A percentile compares a stretch with the other conserved stretches of the same genome.
Conservation (phyloP, 2,329 filamentous ascomycete genomes). For the Hymenoscyphus salicellus region DNA sequence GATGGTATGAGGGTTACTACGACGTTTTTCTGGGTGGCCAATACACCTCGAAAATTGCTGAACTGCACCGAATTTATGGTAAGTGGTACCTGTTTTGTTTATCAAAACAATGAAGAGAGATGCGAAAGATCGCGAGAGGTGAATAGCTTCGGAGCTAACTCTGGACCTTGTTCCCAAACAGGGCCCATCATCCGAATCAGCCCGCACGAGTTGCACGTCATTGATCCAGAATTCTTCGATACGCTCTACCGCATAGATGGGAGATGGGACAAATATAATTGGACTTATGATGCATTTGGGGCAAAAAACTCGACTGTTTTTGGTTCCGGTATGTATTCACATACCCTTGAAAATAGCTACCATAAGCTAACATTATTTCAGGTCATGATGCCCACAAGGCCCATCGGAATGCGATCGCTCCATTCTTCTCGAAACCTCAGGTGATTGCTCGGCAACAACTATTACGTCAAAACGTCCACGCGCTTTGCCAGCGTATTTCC, state of each 20-base stretch:
- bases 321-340: background rate
- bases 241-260: background rate
- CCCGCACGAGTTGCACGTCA: constrained; percentile 1
- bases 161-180: no score
- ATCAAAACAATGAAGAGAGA: background rate
- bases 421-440: background rate
- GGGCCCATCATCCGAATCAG: constrained; percentile 3
- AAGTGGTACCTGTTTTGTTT: background rate
- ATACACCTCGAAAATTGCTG: constrained; percentile 42
- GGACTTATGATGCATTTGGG: background rate
- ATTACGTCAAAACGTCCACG: background rate
- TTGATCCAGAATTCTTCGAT: background rate
- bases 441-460: background rate
- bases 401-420: background rate
- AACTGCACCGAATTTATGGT: constrained; percentile 44
- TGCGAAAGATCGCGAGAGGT: no score
- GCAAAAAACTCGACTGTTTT: background rate
- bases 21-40: constrained; percentile 41
- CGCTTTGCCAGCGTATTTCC: background rate
- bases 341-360: background rate
- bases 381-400: background rate
- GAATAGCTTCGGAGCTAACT: background rate
- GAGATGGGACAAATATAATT: background rate
- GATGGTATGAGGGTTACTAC: constrained; percentile 38
- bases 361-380: background rate